Evolutionary conservation across 345 rosid species (phyloP).

Genomic region (Moricandia arvensis): DNA sequence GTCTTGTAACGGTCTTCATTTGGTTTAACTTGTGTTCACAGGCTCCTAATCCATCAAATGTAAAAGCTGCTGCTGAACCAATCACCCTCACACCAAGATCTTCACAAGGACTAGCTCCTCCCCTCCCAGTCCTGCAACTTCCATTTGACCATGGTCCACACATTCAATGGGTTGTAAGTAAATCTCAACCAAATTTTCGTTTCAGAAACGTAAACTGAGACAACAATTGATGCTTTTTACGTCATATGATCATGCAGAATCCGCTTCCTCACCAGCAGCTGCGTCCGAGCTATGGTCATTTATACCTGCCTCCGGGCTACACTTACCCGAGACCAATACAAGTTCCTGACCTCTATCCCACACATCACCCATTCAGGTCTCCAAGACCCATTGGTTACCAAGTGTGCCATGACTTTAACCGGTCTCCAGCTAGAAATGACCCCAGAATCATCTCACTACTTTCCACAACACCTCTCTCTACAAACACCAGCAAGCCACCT

Average conservation of each 20-base stretch:
- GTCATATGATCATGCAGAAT: conserved; percentile 17
- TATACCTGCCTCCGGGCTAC: background rate
- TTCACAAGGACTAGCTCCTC: conserved; percentile 13
- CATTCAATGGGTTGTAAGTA: conserved; percentile 21
- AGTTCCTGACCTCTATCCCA: background rate
- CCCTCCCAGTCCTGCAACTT: conserved; percentile 13
- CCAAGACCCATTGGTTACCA: conserved; percentile 13
- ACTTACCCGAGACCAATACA: conserved; percentile 3
- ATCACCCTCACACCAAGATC: conserved; percentile 17
- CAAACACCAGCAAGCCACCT: conserved; percentile 16
- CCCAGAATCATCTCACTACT: conserved; percentile 6
- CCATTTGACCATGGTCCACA: conserved; percentile 10
- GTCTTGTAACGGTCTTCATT: background rate
- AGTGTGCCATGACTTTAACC: background rate
- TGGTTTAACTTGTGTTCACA: conserved; percentile 11
- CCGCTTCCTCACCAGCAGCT: background rate
- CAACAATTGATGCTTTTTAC: background rate
- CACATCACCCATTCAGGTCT: background rate
- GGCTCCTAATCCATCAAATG: conserved; percentile 21
- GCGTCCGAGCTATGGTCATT: background rate
- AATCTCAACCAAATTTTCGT: conserved; percentile 2
- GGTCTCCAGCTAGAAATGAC: conserved; percentile 6
- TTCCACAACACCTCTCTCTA: conserved; percentile 23
- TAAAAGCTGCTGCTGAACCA: conserved; percentile 30
- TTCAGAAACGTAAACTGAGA: conserved; percentile 3